Evolutionary conservation across 192 early-diverging fungal genomes (phyloP).

Genomic region (Thoreauomyces humboldtii): DNA sequence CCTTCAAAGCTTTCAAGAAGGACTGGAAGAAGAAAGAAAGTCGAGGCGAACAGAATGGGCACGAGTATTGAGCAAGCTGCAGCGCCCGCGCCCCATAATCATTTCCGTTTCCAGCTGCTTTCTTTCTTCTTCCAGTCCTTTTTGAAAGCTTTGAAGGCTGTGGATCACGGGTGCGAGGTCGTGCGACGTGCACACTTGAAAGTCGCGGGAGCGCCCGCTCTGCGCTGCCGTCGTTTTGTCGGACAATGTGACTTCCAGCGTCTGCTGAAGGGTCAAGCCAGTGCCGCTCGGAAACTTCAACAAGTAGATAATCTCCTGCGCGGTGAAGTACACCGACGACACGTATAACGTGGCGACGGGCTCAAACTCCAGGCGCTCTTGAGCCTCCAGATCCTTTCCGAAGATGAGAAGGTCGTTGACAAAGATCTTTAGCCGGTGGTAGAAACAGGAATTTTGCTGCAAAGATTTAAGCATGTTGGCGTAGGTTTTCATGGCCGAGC

Average conservation of each 20-base stretch:
- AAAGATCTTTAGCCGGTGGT: neutral
- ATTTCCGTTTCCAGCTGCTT: too few species aligned
- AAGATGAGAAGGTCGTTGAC: constrained; percentile 20
- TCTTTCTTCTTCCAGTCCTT: constrained; percentile 25
- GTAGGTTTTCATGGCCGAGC: constrained; percentile 11
- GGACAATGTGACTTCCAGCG: constrained; percentile 8
- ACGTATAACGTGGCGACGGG: constrained; percentile 14
- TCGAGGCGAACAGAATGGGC: too few species aligned
- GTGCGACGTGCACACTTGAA: constrained; percentile 18
- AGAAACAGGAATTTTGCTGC: neutral
- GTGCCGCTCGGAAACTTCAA: constrained; percentile 7
- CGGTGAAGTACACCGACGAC: constrained; percentile 13
- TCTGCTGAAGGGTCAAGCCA: constrained; percentile 13
- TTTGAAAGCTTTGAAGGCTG: constrained; percentile 3
- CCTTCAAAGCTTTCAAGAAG: constrained; percentile 9
- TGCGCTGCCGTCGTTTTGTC: neutral
- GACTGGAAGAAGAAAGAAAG: constrained; percentile 24
- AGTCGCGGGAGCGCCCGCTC: constrained; percentile 7
- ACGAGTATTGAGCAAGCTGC: too few species aligned
- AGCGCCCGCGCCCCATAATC: too few species aligned
- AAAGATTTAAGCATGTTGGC: constrained; percentile 3
- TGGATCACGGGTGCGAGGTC: constrained; percentile 12
- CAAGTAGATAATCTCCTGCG: constrained; percentile 1
- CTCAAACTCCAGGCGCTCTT: constrained; percentile 16
- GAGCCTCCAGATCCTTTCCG: constrained; percentile 5